These are phyloP conservation scores for Russula olivacea DNA, from an alignment of 768 basidiomycete species.

Conservation along the genomic window DNA sequence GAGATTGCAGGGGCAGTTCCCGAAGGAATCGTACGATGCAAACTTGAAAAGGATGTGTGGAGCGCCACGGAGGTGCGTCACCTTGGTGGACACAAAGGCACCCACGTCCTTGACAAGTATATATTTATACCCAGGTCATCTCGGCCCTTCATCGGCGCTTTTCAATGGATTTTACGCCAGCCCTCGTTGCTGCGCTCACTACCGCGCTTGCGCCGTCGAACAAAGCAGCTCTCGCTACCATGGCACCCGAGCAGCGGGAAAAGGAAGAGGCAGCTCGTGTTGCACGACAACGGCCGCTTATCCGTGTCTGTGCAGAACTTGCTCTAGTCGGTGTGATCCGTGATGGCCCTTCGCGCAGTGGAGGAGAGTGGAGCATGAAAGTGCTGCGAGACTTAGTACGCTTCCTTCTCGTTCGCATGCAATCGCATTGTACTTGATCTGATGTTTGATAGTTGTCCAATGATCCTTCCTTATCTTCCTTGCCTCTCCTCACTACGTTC, in stretches of 20 bases:
- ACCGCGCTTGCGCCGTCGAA: slow-evolving; percentile 55
- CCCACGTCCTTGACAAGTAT: slow-evolving; percentile 1
- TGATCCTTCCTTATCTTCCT: slow-evolving; percentile 78
- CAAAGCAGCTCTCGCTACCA: slow-evolving; percentile 46
- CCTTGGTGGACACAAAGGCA: neutral
- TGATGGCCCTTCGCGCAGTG: slow-evolving; percentile 63
- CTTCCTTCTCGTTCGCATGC: slow-evolving; percentile 15
- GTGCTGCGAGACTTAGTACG: slow-evolving; percentile 76
- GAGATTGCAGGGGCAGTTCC: slow-evolving; percentile 84
- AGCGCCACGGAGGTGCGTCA: slow-evolving; percentile 80
- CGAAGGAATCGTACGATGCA: slow-evolving; percentile 83
- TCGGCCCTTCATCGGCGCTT: slow-evolving; percentile 87
- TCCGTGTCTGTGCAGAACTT: slow-evolving; percentile 86
- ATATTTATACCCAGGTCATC: slow-evolving; percentile 54
- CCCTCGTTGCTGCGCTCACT: slow-evolving; percentile 55
- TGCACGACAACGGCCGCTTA: slow-evolving; percentile 72
- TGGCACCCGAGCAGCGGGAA: slow-evolving; percentile 77
- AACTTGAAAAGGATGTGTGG: slow-evolving; percentile 89
- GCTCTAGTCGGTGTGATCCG: slow-evolving; percentile 81
- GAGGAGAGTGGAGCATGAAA: slow-evolving; percentile 88
- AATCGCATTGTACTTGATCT: slow-evolving; percentile 18
- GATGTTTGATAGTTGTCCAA: slow-evolving; percentile 60
- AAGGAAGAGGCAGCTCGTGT: slow-evolving; percentile 84
- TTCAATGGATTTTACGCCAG: slow-evolving; percentile 69
- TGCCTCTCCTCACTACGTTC: slow-evolving; percentile 88